Percentiles rank a stretch among this genome's conserved stretches.
These are phyloP conservation scores for Penicillium ochrochloron DNA, from an alignment of 495 filamentous ascomycete genomes.

Conservation along the genomic window DNA sequence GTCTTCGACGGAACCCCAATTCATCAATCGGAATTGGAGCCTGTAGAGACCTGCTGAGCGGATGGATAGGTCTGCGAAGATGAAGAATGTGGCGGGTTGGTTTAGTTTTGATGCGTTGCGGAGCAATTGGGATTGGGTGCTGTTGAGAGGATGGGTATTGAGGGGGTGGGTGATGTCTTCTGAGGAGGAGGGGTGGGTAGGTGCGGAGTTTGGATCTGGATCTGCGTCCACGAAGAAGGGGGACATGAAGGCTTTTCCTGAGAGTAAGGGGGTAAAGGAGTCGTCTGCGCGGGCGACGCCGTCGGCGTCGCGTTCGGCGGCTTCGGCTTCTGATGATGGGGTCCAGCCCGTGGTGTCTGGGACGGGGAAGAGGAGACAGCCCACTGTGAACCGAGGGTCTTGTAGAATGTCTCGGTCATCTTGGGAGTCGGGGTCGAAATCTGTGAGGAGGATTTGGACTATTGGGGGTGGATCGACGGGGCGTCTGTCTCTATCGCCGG, in stretches of 20 bases:
- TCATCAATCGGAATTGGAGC: constrained; percentile 85
- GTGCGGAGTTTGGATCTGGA: constrained; percentile 55
- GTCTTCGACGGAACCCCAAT: constrained; percentile 54
- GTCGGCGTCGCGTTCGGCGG: constrained; percentile 17
- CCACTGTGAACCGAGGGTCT: constrained; percentile 79
- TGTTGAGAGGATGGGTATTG: not conserved
- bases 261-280: constrained; percentile 36
- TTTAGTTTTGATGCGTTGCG: constrained; percentile 30
- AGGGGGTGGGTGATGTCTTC: constrained; percentile 13
- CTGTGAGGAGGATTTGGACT: constrained; percentile 78
- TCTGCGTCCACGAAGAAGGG: constrained; percentile 49
- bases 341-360: constrained; percentile 21
- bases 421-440: constrained; percentile 58
- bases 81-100: constrained; percentile 70
- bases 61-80: constrained; percentile 92
- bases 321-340: constrained; percentile 44
- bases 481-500: constrained; percentile 89
- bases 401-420: constrained; percentile 64
- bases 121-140: constrained; percentile 6
- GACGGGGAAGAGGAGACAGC: constrained; percentile 69
- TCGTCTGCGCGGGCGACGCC: constrained; percentile 33
- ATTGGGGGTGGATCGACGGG: constrained; percentile 97
- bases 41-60: constrained; percentile 83
- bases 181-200: constrained; percentile 65
- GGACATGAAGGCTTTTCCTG: constrained; percentile 49